Base-by-base conservation (phyloP, 495 filamentous ascomycete species). In the Podospora didyma region DNA sequence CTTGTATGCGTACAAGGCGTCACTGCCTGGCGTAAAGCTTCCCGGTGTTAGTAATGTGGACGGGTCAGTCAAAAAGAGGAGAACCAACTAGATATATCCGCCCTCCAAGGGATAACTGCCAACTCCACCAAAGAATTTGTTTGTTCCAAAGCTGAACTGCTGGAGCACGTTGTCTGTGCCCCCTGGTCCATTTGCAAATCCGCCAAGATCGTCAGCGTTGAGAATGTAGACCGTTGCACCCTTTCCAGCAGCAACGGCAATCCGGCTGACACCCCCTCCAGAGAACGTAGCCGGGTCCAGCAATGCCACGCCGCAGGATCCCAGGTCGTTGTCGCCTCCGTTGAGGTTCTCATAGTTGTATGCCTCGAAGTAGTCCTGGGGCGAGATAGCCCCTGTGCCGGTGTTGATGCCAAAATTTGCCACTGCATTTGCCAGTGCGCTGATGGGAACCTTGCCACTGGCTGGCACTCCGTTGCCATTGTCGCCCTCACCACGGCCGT, bases 101-200 rank as follows among this genome's bases (percentile, higher is more conserved):
- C 75, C 76, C 49, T 73, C 77, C 1, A 77, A 58, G 7, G 78
- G 78, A 55, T 78, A 73, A 9, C 69, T 71, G 0, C 74, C 78
- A 14, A 69, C 50, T 20, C 75, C 77, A 39, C 73, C 76, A 62
- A 74, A 80, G 0, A 79, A 71, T 1, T 75, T 60, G 17, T n/a
- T n/a, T n/a, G 49, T 56, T 9, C 64, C 70, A 24, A 60, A 61
- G 26, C 73, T 69, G 1, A 71, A 72, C 58, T 78, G 73, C 21
- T 79, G 54, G 19, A 78, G 26, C 76, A 51, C 19, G 16, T 22
- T 51, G 49, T 41, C 41, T 65, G 16, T 68, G 23, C 61, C 62
- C 35, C 66, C 69, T 2, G 62, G 23, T 4, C 76, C 76, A 24
- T 72, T 68, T 46, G 73, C 69, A 52, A 74, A 80, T 19, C 76